Evolutionary conservation across 2,329 filamentous ascomycete genomes (phyloP).

Genomic region (Fusarium luffae): DNA sequence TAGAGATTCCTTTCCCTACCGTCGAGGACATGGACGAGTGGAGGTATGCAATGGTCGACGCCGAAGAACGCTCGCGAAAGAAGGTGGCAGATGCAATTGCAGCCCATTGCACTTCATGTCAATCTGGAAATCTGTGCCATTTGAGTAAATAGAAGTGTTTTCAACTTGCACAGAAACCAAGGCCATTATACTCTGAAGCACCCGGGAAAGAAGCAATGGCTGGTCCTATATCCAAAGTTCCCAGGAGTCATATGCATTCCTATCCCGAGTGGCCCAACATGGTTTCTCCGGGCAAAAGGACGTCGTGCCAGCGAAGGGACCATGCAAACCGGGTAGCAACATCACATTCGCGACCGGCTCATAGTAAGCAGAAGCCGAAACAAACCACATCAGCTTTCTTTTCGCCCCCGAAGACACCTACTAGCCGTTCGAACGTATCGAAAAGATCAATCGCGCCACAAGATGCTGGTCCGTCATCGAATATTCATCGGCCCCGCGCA

Average conservation of each 20-base stretch:
- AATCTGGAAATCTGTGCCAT: constrained; percentile 38
- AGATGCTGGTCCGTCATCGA: not conserved
- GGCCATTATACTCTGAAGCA: not conserved
- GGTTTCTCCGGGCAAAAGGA: not conserved
- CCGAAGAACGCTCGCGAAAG: constrained; percentile 41
- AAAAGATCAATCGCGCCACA: not conserved
- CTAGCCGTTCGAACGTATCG: not conserved
- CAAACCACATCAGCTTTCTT: constrained; percentile 24
- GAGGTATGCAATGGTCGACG: constrained; percentile 50
- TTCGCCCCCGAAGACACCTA: constrained; percentile 10
- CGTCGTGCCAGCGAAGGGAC: not conserved
- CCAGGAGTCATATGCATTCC: constrained; percentile 12
- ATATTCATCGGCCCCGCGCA: not conserved
- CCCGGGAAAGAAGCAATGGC: constrained; percentile 1
- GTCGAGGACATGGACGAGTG: constrained; percentile 48
- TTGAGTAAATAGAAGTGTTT: constrained; percentile 38
- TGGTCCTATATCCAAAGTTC: constrained; percentile 26
- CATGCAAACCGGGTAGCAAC: not conserved
- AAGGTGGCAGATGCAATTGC: constrained; percentile 14
- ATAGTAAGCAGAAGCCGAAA: not conserved
- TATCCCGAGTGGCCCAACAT: constrained; percentile 30
- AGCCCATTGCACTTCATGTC: constrained; percentile 47
- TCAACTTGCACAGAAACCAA: constrained; percentile 33
- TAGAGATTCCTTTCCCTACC: constrained; percentile 49
- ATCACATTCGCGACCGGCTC: not conserved